Evolutionary conservation across 805 yeast genomes (phyloP), one percentile per base, ranked within the genome.

Genomic region (Teunomyces barrocoloradensis): DNA sequence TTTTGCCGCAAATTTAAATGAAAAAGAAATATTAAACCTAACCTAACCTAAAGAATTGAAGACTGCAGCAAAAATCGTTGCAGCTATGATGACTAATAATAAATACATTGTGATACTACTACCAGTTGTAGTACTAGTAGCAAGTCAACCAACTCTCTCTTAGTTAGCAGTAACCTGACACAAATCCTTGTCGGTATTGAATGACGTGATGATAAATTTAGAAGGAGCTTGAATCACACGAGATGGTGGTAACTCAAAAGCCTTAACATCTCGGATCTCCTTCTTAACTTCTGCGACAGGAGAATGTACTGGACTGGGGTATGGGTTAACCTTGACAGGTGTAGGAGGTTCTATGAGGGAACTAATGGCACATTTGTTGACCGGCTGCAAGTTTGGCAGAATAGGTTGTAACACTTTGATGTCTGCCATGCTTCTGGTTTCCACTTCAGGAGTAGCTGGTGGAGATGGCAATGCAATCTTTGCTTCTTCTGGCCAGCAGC

Each of bases 401-500:
- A 37, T 23, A 42, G 44, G 43, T 17, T n/a, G 43, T 41, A 17
- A 13, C 20, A 40, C n/a, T n/a, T 43, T 29, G 45, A 47, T 7
- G 48, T 37, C 11, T 34, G 47, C 32, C 41, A 28, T 33, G 11
- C 12, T 12, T 13, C 40, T 43, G 27, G 34, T 41, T 29, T 40
- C 47, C 18, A 41, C 35, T 21, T 38, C 45, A 20, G 30, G 32
- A n/a, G 43, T 23, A 6, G 42, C 12, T 1, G 20, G 11, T 11
- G 29, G 40, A 13, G 40, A 20, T 12, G 25, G 15, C 15, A 40
- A 28, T 6, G 13, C 15, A 15, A 29, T 35, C 36, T 32, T 27
- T 3, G 39, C 29, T 5, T 46, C 47, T 33, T 59, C 67, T 3
- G 74, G 69, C 78, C 78, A 73, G 49, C 70, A 63, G 49, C 78